A percentile compares a stretch with the other conserved stretches of the same genome.
Evolutionary conservation across 1,139 yeast genomes (phyloP).

Genomic region (Magnusiomyces magnusii): DNA sequence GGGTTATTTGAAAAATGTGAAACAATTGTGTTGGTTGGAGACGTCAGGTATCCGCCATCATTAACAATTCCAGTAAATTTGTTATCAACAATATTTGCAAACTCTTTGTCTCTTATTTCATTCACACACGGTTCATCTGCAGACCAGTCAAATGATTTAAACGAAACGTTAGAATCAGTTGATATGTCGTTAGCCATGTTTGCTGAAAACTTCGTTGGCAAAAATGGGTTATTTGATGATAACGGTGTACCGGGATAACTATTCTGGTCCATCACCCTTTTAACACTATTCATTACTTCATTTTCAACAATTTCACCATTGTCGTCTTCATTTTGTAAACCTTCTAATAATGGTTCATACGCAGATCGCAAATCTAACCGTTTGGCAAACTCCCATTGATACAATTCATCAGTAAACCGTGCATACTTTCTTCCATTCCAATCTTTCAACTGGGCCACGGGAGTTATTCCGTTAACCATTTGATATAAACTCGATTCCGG

Average conservation of each 20-base stretch:
- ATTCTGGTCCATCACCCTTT: background rate
- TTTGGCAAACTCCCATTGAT: background rate
- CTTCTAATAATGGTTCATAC: no score
- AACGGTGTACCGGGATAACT: background rate
- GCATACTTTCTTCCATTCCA: slow-evolving; percentile 6
- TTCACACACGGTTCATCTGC: background rate
- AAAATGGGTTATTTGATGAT: background rate
- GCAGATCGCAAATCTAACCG: background rate
- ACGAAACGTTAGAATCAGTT: background rate
- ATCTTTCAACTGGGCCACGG: background rate
- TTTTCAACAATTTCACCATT: background rate
- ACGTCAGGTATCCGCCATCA: background rate
- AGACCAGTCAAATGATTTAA: background rate
- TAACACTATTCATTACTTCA: no score
- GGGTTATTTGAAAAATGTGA: background rate
- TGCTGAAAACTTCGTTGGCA: background rate
- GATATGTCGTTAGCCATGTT: background rate
- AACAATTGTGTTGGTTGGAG: background rate
- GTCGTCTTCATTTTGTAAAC: background rate
- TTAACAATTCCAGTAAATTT: background rate
- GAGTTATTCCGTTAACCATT: background rate
- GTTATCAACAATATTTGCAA: background rate
- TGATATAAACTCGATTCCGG: background rate
- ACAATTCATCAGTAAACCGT: background rate
- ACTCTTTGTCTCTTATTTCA: background rate